Conservation (phyloP, 2,329 filamentous ascomycete genomes). For the Thelonectria blattea region DNA sequence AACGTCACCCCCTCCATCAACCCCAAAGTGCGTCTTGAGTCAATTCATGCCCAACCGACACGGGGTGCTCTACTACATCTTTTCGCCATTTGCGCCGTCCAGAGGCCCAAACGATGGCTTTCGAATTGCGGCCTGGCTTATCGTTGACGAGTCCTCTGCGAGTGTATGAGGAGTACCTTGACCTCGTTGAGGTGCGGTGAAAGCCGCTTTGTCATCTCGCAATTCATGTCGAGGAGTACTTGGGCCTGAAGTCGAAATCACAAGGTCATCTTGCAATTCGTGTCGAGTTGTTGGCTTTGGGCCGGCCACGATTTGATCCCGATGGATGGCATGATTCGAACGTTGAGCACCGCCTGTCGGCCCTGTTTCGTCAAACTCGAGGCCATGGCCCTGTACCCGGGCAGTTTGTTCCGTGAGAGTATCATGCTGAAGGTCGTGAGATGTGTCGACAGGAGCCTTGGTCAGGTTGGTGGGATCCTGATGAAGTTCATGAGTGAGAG, state of each 20-base stretch:
- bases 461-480: slow-evolving; percentile 22
- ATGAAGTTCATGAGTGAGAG: slow-evolving; percentile 18
- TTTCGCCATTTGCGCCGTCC: slow-evolving; percentile 22
- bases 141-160: slow-evolving; percentile 22
- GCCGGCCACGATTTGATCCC: slow-evolving; percentile 15
- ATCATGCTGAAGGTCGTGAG: slow-evolving; percentile 25
- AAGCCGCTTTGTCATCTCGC: slow-evolving; percentile 18
- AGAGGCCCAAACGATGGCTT: slow-evolving; percentile 19
- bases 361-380: slow-evolving; percentile 20
- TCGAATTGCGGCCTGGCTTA: slow-evolving; percentile 3
- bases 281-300: slow-evolving; percentile 17
- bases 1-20: background rate
- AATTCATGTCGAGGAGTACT: slow-evolving; percentile 18
- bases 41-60: background rate
- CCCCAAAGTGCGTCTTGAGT: background rate
- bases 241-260: background rate
- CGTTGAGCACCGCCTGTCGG: slow-evolving; percentile 7
- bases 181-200: slow-evolving; percentile 2
- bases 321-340: slow-evolving; percentile 25
- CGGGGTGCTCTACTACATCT: background rate
- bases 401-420: background rate
- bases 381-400: slow-evolving; percentile 13
- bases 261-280: background rate
- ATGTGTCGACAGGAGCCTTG: slow-evolving; percentile 17
- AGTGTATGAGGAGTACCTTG: slow-evolving; percentile 22